Conservation (phyloP, 441 rosid genomes). For the Erysimum cheiri region DNA sequence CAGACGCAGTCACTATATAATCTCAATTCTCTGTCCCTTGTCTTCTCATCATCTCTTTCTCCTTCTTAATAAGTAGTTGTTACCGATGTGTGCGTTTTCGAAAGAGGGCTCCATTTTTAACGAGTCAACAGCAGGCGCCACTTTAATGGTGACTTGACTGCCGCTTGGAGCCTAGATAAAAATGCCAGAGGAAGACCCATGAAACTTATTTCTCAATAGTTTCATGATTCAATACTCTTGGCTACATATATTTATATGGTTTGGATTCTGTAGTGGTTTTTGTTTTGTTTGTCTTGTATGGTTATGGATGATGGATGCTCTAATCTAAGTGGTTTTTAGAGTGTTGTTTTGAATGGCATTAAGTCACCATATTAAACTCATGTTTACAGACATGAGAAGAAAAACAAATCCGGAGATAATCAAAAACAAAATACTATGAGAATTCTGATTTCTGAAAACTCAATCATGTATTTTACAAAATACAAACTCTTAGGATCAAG, state of each 20-base stretch:
- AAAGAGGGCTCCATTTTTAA: constrained; percentile 32
- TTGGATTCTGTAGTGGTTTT: too few species aligned
- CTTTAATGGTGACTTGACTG: constrained; percentile 43
- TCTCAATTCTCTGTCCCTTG: neutral
- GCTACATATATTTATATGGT: constrained; percentile 22
- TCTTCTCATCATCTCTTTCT: neutral
- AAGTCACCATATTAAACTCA: too few species aligned
- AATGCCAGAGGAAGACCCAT: constrained; percentile 46
- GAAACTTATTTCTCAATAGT: constrained; percentile 22
- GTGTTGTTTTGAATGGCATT: too few species aligned
- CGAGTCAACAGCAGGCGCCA: constrained; percentile 48
- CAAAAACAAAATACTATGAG: too few species aligned
- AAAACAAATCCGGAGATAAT: too few species aligned
- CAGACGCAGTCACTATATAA: neutral
- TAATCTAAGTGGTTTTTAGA: too few species aligned
- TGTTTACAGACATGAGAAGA: too few species aligned
- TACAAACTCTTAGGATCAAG: too few species aligned
- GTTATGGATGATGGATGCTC: too few species aligned
- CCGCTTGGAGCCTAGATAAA: constrained; percentile 46
- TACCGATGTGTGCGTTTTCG: neutral
- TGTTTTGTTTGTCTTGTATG: too few species aligned
- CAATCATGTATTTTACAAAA: too few species aligned
- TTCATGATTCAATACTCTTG: constrained; percentile 44
- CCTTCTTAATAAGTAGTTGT: neutral
- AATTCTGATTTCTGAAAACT: too few species aligned